Conservation (phyloP, 768 basidiomycete species). For the Albatrellus ellisii region DNA sequence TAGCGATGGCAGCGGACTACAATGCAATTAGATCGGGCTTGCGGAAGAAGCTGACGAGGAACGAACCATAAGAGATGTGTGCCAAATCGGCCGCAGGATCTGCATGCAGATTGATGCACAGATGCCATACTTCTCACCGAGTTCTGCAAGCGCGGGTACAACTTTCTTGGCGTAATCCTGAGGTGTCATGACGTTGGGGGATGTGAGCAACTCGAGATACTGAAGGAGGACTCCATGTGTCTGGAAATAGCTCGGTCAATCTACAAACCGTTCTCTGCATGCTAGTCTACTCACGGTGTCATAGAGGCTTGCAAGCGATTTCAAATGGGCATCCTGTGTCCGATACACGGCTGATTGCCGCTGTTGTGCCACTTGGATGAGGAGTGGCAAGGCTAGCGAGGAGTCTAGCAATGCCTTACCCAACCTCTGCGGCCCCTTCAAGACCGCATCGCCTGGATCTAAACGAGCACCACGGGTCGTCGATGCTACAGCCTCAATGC, state of each 20-base stretch:
- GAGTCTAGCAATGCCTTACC: constrained; percentile 57
- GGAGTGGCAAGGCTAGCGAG: constrained; percentile 70
- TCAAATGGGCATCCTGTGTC: constrained; percentile 64
- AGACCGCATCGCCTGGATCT: constrained; percentile 47
- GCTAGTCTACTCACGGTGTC: constrained; percentile 56
- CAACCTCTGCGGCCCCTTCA: constrained; percentile 56
- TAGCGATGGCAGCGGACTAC: constrained; percentile 46
- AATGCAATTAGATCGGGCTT: not conserved
- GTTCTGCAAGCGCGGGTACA: constrained; percentile 60
- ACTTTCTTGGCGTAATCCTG: constrained; percentile 65
- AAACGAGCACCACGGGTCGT: constrained; percentile 59
- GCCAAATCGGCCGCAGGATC: constrained; percentile 74
- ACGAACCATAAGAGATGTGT: constrained; percentile 46
- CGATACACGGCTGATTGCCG: constrained; percentile 74
- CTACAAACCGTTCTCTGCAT: constrained; percentile 3
- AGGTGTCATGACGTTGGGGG: constrained; percentile 49
- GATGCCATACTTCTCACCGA: constrained; percentile 68
- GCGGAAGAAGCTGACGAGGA: not conserved
- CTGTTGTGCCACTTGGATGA: constrained; percentile 87
- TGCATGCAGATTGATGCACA: constrained; percentile 88
- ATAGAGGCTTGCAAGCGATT: constrained; percentile 76
- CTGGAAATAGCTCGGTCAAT: constrained; percentile 27
- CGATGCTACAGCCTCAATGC: constrained; percentile 83
- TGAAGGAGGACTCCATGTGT: constrained; percentile 87
- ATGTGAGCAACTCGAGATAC: constrained; percentile 79